Conservation (phyloP, 768 basidiomycete genomes). For the Pilatotrama ljubarskyi region DNA sequence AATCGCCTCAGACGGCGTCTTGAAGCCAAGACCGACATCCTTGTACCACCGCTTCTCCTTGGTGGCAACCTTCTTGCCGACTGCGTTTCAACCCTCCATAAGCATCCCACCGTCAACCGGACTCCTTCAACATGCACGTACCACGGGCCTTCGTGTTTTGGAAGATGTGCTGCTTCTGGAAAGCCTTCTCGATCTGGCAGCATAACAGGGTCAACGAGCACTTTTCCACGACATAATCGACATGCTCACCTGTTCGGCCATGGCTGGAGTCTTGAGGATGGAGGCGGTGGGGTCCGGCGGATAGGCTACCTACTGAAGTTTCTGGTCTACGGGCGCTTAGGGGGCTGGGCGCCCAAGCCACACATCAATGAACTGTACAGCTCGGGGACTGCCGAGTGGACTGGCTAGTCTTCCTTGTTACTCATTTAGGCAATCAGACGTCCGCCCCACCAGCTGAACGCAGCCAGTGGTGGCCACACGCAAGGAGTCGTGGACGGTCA, state of each 20-base stretch:
- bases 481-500: too few species aligned
- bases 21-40: constrained; percentile 95
- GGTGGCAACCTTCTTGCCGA: constrained; percentile 87
- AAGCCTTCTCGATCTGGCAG: constrained; percentile 90
- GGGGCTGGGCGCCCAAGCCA: constrained; percentile 36
- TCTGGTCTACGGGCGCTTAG: constrained; percentile 20
- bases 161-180: constrained; percentile 97
- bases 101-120: constrained; percentile 1
- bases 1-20: constrained; percentile 95
- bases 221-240: not conserved
- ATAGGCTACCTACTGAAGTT: constrained; percentile 21
- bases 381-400: constrained; percentile 37
- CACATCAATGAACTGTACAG: constrained; percentile 43
- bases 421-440: not conserved
- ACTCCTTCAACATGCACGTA: constrained; percentile 44
- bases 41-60: constrained; percentile 99
- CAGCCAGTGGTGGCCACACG: too few species aligned
- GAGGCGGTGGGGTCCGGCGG: constrained; percentile 24
- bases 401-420: constrained; percentile 6
- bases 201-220: constrained; percentile 5
- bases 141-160: constrained; percentile 94
- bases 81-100: constrained; percentile 38
- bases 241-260: constrained; percentile 41
- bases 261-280: constrained; percentile 35
- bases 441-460: not conserved